Base-by-base conservation (phyloP, 345 rosid species). In the Salix caprea region DNA sequence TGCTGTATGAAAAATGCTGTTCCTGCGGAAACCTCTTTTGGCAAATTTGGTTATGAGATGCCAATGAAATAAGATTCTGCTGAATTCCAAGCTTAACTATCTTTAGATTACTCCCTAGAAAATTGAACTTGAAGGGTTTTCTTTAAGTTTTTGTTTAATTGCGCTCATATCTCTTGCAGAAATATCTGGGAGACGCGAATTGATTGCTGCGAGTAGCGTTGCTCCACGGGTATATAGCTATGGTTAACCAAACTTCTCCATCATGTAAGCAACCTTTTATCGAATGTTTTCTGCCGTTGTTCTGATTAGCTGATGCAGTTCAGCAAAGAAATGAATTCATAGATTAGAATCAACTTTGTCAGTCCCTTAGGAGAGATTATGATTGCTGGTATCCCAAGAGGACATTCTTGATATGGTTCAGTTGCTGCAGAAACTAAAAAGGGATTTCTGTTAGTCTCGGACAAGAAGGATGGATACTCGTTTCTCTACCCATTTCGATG, bases 391-490 rank as follows among this genome's bases (percentile, higher is more conserved):
- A 83, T 89, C 90, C 92, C 90, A 90, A 88, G 90, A 87, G 81
- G 89, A 86, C 86, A 76, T 85, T 84, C 87, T 93, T 93, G 95
- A 93, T 91, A 83, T 93, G 93, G 87, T 86, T 91, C 97, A 93
- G 99, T 91, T 93, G 97, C 97, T 93, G 97, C 97, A 93, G 97
- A 95, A 89, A 82, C 64, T 79, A 90, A 92, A 75, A 89, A 89
- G 79, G 97, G 94, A 60, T 93, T 88, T 80, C 80, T 88, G n/a
- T 26, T 84, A 28, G 94, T 90, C 76, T 75, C 84, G 11, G 98
- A 91, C 89, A 82, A 86, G 82, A 91, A 88, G 71, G 96, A 95
- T n/a, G 94, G 97, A 3, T 91, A 95, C 79, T 77, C 94, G 32
- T 95, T 95, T 85, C 58, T 86, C 71, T 95, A 88, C 84, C 99